Evolutionary conservation across 2,329 filamentous ascomycete genomes (phyloP).

Genomic region (Aspergillus fructus): DNA sequence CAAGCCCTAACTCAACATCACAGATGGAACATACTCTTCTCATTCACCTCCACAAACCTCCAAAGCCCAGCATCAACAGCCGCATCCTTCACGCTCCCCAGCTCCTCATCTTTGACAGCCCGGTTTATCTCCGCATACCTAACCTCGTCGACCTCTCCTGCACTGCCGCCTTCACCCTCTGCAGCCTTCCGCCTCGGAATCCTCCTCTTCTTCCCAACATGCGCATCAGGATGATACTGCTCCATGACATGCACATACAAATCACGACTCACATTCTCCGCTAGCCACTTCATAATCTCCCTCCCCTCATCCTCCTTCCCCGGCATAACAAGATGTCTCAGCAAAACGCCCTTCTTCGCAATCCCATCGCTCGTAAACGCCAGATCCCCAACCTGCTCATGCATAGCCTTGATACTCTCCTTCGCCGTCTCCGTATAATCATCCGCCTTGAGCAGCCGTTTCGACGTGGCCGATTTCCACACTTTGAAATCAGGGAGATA

Average conservation of each 20-base stretch:
- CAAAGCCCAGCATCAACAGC: constrained; percentile 72
- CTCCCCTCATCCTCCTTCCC: constrained; percentile 68
- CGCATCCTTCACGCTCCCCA: constrained; percentile 64
- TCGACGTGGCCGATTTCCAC: constrained; percentile 66
- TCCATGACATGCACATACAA: constrained; percentile 87
- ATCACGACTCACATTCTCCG: constrained; percentile 69
- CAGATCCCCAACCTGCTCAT: constrained; percentile 76
- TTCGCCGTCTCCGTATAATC: constrained; percentile 70
- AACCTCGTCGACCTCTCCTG: constrained; percentile 45
- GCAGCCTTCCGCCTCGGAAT: constrained; percentile 13
- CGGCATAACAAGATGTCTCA: constrained; percentile 83
- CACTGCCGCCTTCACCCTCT: background rate
- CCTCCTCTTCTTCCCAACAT: constrained; percentile 70
- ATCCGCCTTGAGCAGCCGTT: constrained; percentile 72
- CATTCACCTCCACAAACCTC: constrained; percentile 70
- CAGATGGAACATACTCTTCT: constrained; percentile 55
- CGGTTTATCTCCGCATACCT: constrained; percentile 78
- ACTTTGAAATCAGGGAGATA: constrained; percentile 90
- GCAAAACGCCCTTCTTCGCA: constrained; percentile 72
- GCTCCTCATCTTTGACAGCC: constrained; percentile 63
- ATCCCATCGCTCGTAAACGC: constrained; percentile 80
- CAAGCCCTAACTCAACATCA: background rate
- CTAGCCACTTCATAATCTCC: constrained; percentile 68
- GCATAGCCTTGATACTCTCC: constrained; percentile 78
- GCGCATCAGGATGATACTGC: constrained; percentile 77